These are phyloP conservation scores for Xerocomellus intermedius DNA, from an alignment of 768 basidiomycete species.

Conservation along the genomic window DNA sequence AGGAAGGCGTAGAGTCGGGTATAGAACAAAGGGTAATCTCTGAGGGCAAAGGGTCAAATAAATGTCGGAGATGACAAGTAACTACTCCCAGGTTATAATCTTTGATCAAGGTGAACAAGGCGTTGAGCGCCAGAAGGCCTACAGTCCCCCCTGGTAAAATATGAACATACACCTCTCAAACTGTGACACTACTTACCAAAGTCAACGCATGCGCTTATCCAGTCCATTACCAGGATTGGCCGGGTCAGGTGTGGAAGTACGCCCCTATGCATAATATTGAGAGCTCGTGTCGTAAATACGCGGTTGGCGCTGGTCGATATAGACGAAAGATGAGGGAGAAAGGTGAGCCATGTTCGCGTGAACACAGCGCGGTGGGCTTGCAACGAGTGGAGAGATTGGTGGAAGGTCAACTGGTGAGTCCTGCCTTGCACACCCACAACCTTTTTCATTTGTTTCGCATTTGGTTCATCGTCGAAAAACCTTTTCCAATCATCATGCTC, in stretches of 20 bases:
- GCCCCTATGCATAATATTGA: constrained; percentile 79
- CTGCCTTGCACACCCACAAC: constrained; percentile 42
- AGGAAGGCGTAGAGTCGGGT: constrained; percentile 87
- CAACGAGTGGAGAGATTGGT: constrained; percentile 75
- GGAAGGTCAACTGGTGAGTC: constrained; percentile 63
- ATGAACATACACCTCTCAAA: neutral
- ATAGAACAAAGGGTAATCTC: constrained; percentile 96
- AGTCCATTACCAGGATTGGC: constrained; percentile 84
- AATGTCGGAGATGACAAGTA: neutral
- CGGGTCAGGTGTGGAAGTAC: constrained; percentile 82
- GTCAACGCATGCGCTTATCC: constrained; percentile 83
- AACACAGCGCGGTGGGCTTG: constrained; percentile 79
- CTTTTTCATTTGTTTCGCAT: constrained; percentile 35
- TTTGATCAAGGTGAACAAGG: constrained; percentile 85
- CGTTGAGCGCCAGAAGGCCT: constrained; percentile 88
- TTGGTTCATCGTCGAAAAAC: constrained; percentile 72
- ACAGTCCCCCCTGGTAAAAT: constrained; percentile 64
- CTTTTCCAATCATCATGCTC: constrained; percentile 70
- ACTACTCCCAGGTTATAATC: constrained; percentile 85
- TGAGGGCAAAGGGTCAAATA: constrained; percentile 31
- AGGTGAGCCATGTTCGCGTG: constrained; percentile 73
- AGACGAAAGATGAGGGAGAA: constrained; percentile 60
- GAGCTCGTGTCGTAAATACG: constrained; percentile 49
- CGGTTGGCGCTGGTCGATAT: constrained; percentile 31
- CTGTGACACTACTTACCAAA: constrained; percentile 48